Percentiles rank a stretch among this genome's conserved stretches.
These are phyloP conservation scores for Monilinia fructigena DNA, from an alignment of 2,329 filamentous ascomycete species.

Conservation along the genomic window DNA sequence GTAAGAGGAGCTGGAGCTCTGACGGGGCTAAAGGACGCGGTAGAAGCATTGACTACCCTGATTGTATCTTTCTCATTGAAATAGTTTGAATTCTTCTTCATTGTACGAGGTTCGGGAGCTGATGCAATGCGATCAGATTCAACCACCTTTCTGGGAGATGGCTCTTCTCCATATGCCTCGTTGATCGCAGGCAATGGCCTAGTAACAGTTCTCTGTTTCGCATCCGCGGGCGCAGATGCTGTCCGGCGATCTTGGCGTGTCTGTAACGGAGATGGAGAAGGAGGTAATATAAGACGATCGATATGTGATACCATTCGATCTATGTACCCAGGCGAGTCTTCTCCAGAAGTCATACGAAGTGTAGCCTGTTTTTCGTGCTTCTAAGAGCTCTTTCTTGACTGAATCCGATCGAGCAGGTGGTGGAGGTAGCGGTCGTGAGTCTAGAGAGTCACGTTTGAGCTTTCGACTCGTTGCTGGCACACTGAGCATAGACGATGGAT, in stretches of 20 bases:
- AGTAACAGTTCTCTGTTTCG: conserved; percentile 21
- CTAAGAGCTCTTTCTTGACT: conserved; percentile 35
- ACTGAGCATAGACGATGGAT: conserved; percentile 10
- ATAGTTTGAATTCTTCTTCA: conserved; percentile 6
- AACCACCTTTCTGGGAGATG: conserved; percentile 26
- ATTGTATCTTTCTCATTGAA: conserved; percentile 35
- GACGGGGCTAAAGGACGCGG: conserved; percentile 34
- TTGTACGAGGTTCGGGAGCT: conserved; percentile 36
- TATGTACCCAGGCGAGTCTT: conserved; percentile 47
- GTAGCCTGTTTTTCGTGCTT: conserved; percentile 38
- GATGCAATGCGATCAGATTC: conserved; percentile 35
- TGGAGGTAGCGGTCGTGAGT: conserved; percentile 37
- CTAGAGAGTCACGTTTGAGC: conserved; percentile 27
- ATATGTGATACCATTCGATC: conserved; percentile 60
- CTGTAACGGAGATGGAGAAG: conserved; percentile 26
- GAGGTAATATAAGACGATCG: conserved; percentile 54
- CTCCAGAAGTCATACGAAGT: conserved; percentile 33
- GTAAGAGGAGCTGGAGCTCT: conserved; percentile 38
- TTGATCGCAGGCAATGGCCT: conserved; percentile 36
- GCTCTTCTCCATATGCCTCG: conserved; percentile 32
- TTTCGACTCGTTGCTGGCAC: conserved; percentile 16
- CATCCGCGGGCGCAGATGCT: conserved; percentile 47
- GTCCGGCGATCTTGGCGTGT: conserved; percentile 41
- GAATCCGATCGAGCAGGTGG: conserved; percentile 38
- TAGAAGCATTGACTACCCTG: conserved; percentile 35